Evolutionary conservation across 148 eudicot species (phyloP), one percentile per base, ranked within the genome.

Genomic region (Oxyria digyna): DNA sequence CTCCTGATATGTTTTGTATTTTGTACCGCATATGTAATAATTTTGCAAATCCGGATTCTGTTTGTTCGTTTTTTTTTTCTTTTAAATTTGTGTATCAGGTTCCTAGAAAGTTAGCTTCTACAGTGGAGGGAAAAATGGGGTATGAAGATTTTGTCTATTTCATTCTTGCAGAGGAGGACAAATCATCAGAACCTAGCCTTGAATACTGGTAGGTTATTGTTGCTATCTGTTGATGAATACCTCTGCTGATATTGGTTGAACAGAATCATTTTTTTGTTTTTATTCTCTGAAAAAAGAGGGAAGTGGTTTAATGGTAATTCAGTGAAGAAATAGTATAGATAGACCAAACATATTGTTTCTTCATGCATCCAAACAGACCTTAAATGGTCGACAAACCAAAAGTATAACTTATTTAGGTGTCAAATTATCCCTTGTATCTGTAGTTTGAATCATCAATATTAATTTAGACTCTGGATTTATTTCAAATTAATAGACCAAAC

Each of bases 101-200:
- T 71, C 88, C 96, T 8, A 78, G 98, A 76, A 92, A 89, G 78
- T 92, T 92, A 79, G 87, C 91, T n/a, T 81, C 93, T 72, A 87
- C 81, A 66, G 87, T 85, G 73, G 98, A 92, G 75, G 96, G 98
- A 29, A 92, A 92, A 81, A 92, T 92, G 98, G 98, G 98, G 31
- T 92, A 92, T 83, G 96, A 92, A 83, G 98, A 92, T 80, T 92
- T 92, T 79, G 96, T 92, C 43, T 89, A 92, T 74, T 92, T 92
- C 80, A 92, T 92, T 74, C 79, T 92, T 37, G 84, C 98, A 21
- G 98, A 92, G 81, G 98, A 92, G 80, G 98, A 92, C 80, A 92
- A 92, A 78, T 84, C 96, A 42, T 89, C 98, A 75, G 98, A 92
- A 73, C 96, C 96, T 75, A 84, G 96, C 81, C 87, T 89, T 71